These are phyloP conservation scores for Leccinellum luteum DNA, from an alignment of 768 basidiomycete species.

Conservation along the genomic window DNA sequence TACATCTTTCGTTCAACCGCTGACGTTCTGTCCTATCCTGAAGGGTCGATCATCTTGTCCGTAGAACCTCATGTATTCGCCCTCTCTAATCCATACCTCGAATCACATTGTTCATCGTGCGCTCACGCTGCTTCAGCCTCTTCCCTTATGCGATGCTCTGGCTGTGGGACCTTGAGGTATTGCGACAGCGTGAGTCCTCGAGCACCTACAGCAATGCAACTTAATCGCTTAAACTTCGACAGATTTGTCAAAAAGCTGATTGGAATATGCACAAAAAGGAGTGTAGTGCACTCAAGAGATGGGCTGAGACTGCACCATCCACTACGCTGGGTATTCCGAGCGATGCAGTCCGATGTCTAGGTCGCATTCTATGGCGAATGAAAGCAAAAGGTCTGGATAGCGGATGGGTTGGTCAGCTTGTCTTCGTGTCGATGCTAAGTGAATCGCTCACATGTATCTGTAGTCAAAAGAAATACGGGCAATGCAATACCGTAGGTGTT, in stretches of 20 bases:
- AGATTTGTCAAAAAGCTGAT: constrained; percentile 71
- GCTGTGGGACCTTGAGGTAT: constrained; percentile 70
- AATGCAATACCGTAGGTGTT: constrained; percentile 73
- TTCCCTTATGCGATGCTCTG: constrained; percentile 66
- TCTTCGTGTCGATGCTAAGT: not conserved
- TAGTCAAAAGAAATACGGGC: constrained; percentile 63
- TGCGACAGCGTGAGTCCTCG: constrained; percentile 60
- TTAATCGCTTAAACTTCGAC: not conserved
- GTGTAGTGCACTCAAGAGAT: constrained; percentile 64
- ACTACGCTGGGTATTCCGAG: constrained; percentile 52
- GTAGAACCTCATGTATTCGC: constrained; percentile 59
- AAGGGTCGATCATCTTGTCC: constrained; percentile 62
- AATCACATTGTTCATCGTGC: constrained; percentile 70
- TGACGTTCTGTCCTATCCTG: not conserved
- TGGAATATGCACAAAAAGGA: constrained; percentile 78
- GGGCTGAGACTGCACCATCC: constrained; percentile 52
- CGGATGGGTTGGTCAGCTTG: constrained; percentile 49
- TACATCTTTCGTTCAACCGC: not conserved
- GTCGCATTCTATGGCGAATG: constrained; percentile 66
- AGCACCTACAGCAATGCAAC: not conserved
- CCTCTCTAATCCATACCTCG: constrained; percentile 62
- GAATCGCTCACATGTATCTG: not conserved
- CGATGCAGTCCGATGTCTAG: constrained; percentile 79
- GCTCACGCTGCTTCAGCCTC: constrained; percentile 36
- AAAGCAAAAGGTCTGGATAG: constrained; percentile 53